These are phyloP conservation scores for Corchorus capsularis DNA, from an alignment of 345 rosid species.

Conservation along the genomic window DNA sequence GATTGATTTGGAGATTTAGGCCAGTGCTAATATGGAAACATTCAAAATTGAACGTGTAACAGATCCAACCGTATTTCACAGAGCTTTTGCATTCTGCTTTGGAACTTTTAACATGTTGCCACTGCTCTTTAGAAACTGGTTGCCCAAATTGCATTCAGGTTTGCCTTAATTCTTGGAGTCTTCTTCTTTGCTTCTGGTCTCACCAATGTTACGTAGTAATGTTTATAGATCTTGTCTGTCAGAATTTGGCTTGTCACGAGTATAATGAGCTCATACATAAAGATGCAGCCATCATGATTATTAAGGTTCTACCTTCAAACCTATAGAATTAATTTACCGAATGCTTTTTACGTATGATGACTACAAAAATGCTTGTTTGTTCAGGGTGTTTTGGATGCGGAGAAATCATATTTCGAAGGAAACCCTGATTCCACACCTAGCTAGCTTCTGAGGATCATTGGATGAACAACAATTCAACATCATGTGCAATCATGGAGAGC, in stretches of 20 bases:
- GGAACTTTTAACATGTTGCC: conserved; percentile 67
- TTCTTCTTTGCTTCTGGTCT: background rate
- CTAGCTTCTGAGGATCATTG: background rate
- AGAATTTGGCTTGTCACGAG: conserved; percentile 70
- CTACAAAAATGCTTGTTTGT: conserved; percentile 19
- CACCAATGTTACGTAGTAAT: background rate
- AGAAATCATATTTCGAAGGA: conserved; percentile 47
- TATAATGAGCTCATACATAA: conserved; percentile 80
- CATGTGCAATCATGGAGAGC: background rate
- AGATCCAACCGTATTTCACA: conserved; percentile 76
- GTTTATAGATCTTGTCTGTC: conserved; percentile 12
- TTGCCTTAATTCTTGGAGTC: background rate
- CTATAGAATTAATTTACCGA: background rate
- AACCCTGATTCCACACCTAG: conserved; percentile 3
- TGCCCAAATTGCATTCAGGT: conserved; percentile 93
- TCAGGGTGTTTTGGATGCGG: conserved; percentile 75
- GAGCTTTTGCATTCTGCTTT: conserved; percentile 71
- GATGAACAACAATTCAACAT: background rate
- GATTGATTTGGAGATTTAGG: background rate
- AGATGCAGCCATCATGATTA: conserved; percentile 75
- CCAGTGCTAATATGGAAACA: conserved; percentile 19
- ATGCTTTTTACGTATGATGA: background rate
- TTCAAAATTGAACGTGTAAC: conserved; percentile 18
- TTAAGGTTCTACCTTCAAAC: conserved; percentile 48
- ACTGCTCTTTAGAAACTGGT: conserved; percentile 61